Base-by-base conservation (phyloP, 2,329 filamentous ascomycete species). In the Stemphylium vesicarium region DNA sequence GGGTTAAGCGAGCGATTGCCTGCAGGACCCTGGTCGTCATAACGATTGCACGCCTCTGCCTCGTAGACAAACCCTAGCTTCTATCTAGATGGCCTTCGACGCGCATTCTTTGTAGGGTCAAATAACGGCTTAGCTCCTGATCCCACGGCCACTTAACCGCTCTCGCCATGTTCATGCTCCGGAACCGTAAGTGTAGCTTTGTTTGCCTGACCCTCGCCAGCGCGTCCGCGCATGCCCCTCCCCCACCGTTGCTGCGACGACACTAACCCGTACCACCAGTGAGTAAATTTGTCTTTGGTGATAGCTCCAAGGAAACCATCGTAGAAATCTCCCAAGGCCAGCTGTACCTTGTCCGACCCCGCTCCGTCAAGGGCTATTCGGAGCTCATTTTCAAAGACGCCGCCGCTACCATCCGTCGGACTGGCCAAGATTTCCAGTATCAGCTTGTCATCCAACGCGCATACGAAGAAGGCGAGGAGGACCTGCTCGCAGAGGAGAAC, bases 361-460 rank as follows among this genome's bases (percentile, higher is more conserved):
- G 92, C 44, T 98, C 94, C 7, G 92, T 94, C 53, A 99, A 99
- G 77, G 95, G 95, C 63, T 98, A 97, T 76, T 97, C 94, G 1
- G 95, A 99, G 78, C 92, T 98, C 73, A 96, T 99, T 78, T 99
- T 97, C 84, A 96, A 95, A 77, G 95, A 99, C 86, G 90, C 92
- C 35, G 90, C 92, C 41, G 92, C 94, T 48, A 92, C 89, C 60
- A 96, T 99, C 71, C 89, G 96, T 62, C 88, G 91, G 61, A 98
- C 95, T 13, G 93, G 91, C 16, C 93, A 96, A 75, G 92, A 98
- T 49, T 97, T 91, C 71, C 93, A 99, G 71, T 99, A 98, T 75
- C 95, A 99, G 76, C 90, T 99, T 11, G 94, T 98, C 36, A 86
- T 98, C 37, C 95, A 99, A 75, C 87, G 95, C 57, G 94, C 94